Evolutionary conservation across 2,329 filamentous ascomycete genomes (phyloP), one percentile per base, ranked within the genome.

Genomic region (Aspergillus thermomutatus): DNA sequence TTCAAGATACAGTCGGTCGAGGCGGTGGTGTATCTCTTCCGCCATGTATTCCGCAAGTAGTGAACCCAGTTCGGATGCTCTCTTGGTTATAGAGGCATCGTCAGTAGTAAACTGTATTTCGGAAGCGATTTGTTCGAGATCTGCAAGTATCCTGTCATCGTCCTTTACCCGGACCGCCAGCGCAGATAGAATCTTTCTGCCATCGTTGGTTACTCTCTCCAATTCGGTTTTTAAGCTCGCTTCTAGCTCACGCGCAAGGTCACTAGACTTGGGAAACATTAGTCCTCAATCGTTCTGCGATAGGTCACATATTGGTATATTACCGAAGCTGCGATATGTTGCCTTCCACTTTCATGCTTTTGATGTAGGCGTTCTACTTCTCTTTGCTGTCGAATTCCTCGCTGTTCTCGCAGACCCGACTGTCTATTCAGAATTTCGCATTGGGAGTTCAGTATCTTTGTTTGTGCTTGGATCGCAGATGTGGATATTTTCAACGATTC

Each of bases 1-100:
- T 58, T 76, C 72, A 21, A 76, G 58, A 58, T 75, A 77, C 34
- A 76, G 52, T 54, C 75, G 70, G 61, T 77, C 75, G 10, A 77
- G 67, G 26, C 73, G 74, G 50, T 63, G 68, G 55, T 71, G 69
- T 47, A 76, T 70, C 55, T 75, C 73, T 57, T 75, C 72, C 1
- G 72, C 66, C 26, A 66, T 64, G 51, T 68, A 70, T 46, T 67
- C 64, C 8, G 73, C 69, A 19, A 76, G 65, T 17, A 65, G 56
- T 3, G 59, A 56, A 43, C 65, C 66, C 14, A 76, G 62, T n/a
- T 69, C 60, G 8, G 56, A 58, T 7, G 69, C 63, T 50, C 65
- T 66, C 50, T 70, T 69, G 21, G 68, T 58, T 8, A 65, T 63
- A 17, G 64, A 62, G 19, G 63, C 66, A 58, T 73, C 68, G 43